Evolutionary conservation across 2,329 filamentous ascomycete species (phyloP), one percentile per base, ranked within the genome.

Genomic region (Incumbomyces delicatus): DNA sequence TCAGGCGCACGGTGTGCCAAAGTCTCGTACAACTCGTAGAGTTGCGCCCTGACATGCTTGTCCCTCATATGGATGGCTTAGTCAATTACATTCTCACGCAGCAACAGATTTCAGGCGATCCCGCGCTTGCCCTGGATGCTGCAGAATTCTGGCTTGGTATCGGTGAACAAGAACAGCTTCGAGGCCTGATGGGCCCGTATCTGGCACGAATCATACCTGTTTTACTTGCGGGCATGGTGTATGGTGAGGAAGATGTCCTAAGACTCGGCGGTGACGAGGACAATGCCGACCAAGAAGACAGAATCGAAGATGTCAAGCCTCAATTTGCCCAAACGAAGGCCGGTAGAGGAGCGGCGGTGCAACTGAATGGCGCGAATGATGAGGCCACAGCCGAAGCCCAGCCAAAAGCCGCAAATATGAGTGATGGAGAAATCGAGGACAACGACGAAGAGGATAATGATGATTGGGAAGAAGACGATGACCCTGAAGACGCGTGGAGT

Each of bases 131-230:
- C 32, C 81, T 94, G 54, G 92, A 98, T 63, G 92, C 92, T 7
- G 88, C 92, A 4, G 92, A 98, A 64, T 98, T 98, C 62, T 98
- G 94, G 88, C 78, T 98, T 37, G 87, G 87, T 33, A 82, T 94
- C 16, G 89, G 88, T 50, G 92, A 95, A 63, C 87, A 95, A 61
- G 78, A 85, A 35, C 78, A 83, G 49, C 70, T 96, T 44, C 87
- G 87, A 70, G 76, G 80, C 55, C 76, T 80, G 1, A 72, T 98
- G 38, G 80, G 76, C 7, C 88, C 88, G 0, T 86, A 86, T 61
- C 77, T 96, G 47, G 67, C 77, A 54, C 86, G 85, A 63, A 90
- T 96, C 53, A 83, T 98, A 27, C 92, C 92, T 0, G 85, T 95
- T 1, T 71, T 98, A 43, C 76, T 98, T 6, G 81, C 92, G 55